Conservation (phyloP, 371 early-diverging fungal genomes). For the Capillidium rhysosporum region DNA sequence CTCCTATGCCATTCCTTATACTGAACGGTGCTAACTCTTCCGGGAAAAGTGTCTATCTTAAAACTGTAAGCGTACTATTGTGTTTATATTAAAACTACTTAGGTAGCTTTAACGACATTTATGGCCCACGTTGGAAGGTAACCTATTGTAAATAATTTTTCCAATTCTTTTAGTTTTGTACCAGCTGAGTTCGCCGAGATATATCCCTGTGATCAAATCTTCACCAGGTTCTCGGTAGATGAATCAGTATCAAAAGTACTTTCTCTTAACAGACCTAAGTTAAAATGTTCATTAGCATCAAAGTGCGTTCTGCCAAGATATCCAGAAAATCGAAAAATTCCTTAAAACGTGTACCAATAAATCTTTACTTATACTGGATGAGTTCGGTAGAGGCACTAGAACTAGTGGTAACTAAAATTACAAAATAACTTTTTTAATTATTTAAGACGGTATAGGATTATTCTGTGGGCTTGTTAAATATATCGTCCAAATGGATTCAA, state of each 20-base stretch:
- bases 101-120: background rate
- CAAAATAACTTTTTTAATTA: background rate
- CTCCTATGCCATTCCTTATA: background rate
- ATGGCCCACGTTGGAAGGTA: constrained; percentile 6
- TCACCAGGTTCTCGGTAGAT: background rate
- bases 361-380: constrained; percentile 2
- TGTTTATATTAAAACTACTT: background rate
- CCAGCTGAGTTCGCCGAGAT: background rate
- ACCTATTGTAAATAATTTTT: background rate
- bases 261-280: too few species aligned
- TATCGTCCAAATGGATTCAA: background rate
- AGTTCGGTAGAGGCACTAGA: constrained; percentile 6
- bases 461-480: constrained; percentile 3
- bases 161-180: background rate
- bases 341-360: background rate
- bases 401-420: background rate
- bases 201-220: constrained; percentile 1
- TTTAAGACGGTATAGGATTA: constrained; percentile 3
- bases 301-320: constrained; percentile 4
- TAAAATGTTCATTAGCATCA: background rate
- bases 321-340: background rate
- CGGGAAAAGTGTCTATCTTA: constrained; percentile 5
- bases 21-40: constrained; percentile 2
- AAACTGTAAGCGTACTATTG: background rate
- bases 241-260: constrained; percentile 2